These are phyloP conservation scores for Alternaria sp. DNA, from an alignment of 2,329 filamentous ascomycete species.

Conservation along the genomic window DNA sequence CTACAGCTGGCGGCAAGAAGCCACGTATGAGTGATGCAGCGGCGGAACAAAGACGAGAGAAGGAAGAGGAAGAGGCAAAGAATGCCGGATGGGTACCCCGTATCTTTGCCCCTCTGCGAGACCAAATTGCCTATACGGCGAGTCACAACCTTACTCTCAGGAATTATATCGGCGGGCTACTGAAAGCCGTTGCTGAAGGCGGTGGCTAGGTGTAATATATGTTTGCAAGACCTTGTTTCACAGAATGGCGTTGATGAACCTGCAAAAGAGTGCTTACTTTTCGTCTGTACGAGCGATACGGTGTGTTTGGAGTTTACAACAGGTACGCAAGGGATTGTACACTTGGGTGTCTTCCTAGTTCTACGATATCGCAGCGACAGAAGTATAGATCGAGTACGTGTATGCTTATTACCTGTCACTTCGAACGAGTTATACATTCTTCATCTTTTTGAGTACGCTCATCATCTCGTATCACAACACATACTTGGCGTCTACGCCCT, in stretches of 20 bases:
- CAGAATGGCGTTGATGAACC: conserved; percentile 3
- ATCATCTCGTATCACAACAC: background rate
- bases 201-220: conserved; percentile 30
- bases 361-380: background rate
- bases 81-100: conserved; percentile 70
- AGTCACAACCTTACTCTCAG: conserved; percentile 66
- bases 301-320: conserved; percentile 9
- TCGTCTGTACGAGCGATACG: conserved; percentile 3
- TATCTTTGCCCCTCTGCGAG: conserved; percentile 71
- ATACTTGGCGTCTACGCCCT: background rate
- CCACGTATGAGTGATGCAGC: conserved; percentile 46
- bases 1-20: conserved; percentile 55
- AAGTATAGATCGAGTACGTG: background rate
- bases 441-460: background rate
- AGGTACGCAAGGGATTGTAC: background rate
- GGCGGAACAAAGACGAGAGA: conserved; percentile 39
- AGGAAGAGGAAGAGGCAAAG: conserved; percentile 60
- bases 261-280: conserved; percentile 1
- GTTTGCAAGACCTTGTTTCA: background rate
- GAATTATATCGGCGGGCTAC: conserved; percentile 49
- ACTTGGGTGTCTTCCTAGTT: conserved; percentile 2
- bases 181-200: conserved; percentile 49
- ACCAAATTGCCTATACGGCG: conserved; percentile 73
- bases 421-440: background rate
- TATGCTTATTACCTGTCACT: background rate